A percentile compares a stretch with the other conserved stretches of the same genome.
Evolutionary conservation across 2,329 filamentous ascomycete species (phyloP).

Genomic region (Hawksworthiomyces lignivorus): DNA sequence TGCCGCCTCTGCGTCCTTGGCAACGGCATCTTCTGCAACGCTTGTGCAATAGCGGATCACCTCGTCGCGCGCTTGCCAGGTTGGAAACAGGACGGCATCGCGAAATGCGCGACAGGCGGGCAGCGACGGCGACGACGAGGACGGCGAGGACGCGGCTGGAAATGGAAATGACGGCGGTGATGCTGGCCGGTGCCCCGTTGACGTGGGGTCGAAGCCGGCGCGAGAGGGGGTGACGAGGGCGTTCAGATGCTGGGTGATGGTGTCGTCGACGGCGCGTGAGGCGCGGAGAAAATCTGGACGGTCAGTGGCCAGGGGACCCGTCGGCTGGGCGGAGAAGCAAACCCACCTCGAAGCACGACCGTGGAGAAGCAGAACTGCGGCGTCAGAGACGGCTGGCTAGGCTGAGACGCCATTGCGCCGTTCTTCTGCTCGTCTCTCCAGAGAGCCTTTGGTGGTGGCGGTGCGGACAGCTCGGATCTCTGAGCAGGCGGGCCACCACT

Average conservation of each 20-base stretch:
- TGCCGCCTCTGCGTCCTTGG: constrained; percentile 54
- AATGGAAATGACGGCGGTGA: constrained; percentile 39
- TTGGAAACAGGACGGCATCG: constrained; percentile 71
- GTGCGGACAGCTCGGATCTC: no score
- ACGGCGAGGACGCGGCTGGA: constrained; percentile 56
- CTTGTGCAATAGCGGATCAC: constrained; percentile 83
- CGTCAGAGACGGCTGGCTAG: constrained; percentile 44
- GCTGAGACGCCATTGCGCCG: constrained; percentile 18
- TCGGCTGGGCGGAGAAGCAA: no score
- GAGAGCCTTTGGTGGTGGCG: no score
- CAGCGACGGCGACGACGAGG: constrained; percentile 48
- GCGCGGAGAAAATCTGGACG: constrained; percentile 76
- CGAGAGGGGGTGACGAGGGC: constrained; percentile 70
- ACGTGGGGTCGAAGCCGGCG: constrained; percentile 68
- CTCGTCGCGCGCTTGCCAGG: constrained; percentile 77
- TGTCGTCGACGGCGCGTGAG: constrained; percentile 86
- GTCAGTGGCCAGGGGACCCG: no score
- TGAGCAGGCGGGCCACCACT: no score
- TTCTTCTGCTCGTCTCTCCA: constrained; percentile 3
- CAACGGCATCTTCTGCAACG: constrained; percentile 48
- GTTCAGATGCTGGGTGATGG: constrained; percentile 88
- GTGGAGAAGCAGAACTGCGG: constrained; percentile 75
- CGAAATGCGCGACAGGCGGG: constrained; percentile 65
- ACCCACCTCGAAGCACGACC: constrained; percentile 57
- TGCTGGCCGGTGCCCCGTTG: constrained; percentile 59